Evolutionary conservation across 345 rosid genomes (phyloP), one percentile per base, ranked within the genome.

Genomic region (Angophora floribunda): DNA sequence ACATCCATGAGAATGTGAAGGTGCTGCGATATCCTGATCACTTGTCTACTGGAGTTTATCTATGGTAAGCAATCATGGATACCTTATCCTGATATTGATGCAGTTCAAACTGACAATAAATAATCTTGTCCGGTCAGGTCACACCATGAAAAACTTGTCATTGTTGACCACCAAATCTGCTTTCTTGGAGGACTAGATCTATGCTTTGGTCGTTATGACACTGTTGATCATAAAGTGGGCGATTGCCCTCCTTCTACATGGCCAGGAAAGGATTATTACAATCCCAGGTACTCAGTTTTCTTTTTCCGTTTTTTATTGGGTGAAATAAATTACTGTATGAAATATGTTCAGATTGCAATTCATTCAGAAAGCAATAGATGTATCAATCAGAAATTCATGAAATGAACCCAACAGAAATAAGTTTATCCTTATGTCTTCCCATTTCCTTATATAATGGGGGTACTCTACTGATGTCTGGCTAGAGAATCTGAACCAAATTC

Each of bases 401-500:
- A 17, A 75, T 19, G 49, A 11, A 75, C 45, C 82, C 22, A 44
- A 41, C 82, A 41, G 10, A 75, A 75, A 70, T 21, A 36, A 75
- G 24, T 75, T 75, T 41, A 75, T 41, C 49, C 14, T 75, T 3
- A 13, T 10, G 49, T 19, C 82, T 75, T 36, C 82, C 80, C 82
- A 32, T 36, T 22, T 75, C 47, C 49, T 41, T 75, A 75, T 36
- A 28, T 75, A 41, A 75, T 75, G 49, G 49, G 22, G 50, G 44
- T n/a, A 13, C 36, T 47, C 19, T 87, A 75, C 41, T n/a, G 88
- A 53, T 67, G 84, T 89, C 84, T 90, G 89, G 75, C 52, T 84
- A 97, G 99, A 91, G 99, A 97, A 92, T 96, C 98, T 88, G 99
- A 97, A 91, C 99, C 99, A 80, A 95, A 97, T 89, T 96, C 98